Evolutionary conservation across 2,329 filamentous ascomycete genomes (phyloP).

Genomic region (Alternaria novae-zelandiae): DNA sequence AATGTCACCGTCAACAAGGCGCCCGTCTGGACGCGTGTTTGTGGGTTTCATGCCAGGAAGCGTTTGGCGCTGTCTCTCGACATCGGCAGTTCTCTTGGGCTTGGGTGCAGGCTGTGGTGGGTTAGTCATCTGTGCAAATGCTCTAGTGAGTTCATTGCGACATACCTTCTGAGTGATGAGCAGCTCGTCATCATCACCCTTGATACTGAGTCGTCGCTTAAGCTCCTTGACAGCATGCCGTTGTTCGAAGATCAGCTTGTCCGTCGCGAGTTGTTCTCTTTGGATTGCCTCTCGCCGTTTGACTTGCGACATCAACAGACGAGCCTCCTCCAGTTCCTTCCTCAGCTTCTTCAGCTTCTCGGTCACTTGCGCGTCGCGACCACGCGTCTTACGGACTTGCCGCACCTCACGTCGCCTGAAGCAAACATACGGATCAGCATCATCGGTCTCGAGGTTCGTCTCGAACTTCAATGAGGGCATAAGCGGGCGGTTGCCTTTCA

Average conservation of each 20-base stretch:
- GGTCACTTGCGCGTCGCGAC: conserved; percentile 89
- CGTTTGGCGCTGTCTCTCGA: conserved; percentile 68
- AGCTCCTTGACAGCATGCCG: conserved; percentile 82
- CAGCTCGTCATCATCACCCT: conserved; percentile 86
- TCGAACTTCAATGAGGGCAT: conserved; percentile 89
- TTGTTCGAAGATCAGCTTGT: conserved; percentile 82
- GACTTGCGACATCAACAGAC: conserved; percentile 78
- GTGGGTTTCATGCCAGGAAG: conserved; percentile 62
- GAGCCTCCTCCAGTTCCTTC: conserved; percentile 87
- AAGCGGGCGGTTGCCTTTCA: conserved; percentile 72
- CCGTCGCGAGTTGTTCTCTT: conserved; percentile 75
- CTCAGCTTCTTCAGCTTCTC: conserved; percentile 94
- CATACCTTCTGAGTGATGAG: conserved; percentile 87
- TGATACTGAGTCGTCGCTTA: conserved; percentile 88
- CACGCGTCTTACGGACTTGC: conserved; percentile 92
- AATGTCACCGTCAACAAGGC: conserved; percentile 77
- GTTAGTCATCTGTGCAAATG: conserved; percentile 31
- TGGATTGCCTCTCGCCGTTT: conserved; percentile 81
- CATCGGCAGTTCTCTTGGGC: conserved; percentile 64
- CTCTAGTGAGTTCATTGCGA: conserved; percentile 3
- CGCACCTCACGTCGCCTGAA: conserved; percentile 94
- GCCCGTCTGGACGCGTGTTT: conserved; percentile 68
- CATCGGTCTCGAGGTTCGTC: conserved; percentile 90
- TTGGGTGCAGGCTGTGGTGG: conserved; percentile 44
- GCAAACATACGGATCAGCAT: conserved; percentile 96